Conservation (phyloP, 805 yeast species). For the Cyberlindnera mrakii region DNA sequence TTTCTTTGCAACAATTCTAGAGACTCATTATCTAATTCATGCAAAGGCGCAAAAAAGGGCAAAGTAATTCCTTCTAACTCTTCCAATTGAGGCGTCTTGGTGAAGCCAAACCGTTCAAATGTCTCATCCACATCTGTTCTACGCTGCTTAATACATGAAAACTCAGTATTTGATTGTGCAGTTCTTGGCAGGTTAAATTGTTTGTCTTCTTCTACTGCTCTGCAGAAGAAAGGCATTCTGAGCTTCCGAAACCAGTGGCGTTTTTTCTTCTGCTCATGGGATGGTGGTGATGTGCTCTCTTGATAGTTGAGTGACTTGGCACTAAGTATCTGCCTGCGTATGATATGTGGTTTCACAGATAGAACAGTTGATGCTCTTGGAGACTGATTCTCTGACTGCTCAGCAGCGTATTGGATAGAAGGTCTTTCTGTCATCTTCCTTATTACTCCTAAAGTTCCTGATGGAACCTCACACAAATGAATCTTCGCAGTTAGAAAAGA, state of each 20-base stretch:
- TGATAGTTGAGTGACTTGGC: neutral
- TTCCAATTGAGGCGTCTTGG: neutral
- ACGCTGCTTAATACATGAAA: conserved; percentile 5
- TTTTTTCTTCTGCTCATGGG: neutral
- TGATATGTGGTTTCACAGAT: neutral
- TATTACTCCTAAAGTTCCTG: too few species aligned
- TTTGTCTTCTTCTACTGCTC: neutral
- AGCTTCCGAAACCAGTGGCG: conserved; percentile 8
- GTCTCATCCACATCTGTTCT: conserved; percentile 4
- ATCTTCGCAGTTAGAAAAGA: too few species aligned
- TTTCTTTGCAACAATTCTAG: conserved; percentile 3
- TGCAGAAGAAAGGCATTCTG: conserved; percentile 3
- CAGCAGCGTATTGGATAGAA: too few species aligned
- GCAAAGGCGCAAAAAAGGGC: conserved; percentile 8
- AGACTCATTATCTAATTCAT: conserved; percentile 3
- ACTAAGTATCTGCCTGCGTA: neutral
- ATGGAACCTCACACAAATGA: too few species aligned
- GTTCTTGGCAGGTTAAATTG: neutral
- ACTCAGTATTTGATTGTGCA: neutral
- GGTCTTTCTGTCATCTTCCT: too few species aligned
- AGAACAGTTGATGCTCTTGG: too few species aligned
- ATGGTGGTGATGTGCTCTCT: neutral
- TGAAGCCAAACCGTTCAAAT: neutral
- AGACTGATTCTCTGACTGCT: too few species aligned
- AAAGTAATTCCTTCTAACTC: neutral